A percentile compares a stretch with the other conserved stretches of the same genome.
phyloP scores from a whole-genome alignment of 78 protist genomes.

The Pigoraptor vietnamica region DNA sequence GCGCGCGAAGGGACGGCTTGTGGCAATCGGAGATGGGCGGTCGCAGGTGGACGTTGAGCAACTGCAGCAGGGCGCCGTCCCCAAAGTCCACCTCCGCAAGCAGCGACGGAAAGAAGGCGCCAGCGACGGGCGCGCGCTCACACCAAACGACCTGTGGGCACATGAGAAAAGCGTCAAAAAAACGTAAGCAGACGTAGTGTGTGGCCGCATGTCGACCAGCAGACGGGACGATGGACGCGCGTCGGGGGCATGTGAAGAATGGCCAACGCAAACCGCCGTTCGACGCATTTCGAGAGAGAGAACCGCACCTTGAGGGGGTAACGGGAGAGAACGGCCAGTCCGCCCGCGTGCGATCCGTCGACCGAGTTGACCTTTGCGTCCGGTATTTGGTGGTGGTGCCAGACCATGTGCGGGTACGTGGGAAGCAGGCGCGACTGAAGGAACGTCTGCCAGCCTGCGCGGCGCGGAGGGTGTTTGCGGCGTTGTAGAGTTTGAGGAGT shows the following conservation, averaged over 20 bases:
- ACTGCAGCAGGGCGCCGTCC: neutral
- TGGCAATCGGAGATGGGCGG: neutral
- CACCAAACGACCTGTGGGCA: neutral
- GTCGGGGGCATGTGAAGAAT: neutral
- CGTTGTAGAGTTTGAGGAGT: too few relatives aligned
- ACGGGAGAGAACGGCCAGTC: neutral
- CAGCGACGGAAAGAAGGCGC: neutral
- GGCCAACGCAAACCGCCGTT: neutral
- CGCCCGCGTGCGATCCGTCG: neutral
- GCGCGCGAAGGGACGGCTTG: neutral
- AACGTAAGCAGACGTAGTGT: neutral
- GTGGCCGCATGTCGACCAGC: neutral
- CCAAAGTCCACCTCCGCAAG: neutral
- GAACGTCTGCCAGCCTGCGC: neutral
- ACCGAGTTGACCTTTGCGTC: neutral
- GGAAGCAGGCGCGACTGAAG: neutral
- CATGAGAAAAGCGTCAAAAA: too few relatives aligned
- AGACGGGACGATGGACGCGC: neutral
- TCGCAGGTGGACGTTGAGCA: neutral
- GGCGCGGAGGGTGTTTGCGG: too few relatives aligned
- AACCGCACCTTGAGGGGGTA: neutral
- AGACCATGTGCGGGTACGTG: neutral
- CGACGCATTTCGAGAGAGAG: neutral
- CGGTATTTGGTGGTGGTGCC: neutral
- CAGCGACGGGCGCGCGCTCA: neutral